Conservation (phyloP, 2,329 filamentous ascomycete species). For the Xylariaceae sp. region DNA sequence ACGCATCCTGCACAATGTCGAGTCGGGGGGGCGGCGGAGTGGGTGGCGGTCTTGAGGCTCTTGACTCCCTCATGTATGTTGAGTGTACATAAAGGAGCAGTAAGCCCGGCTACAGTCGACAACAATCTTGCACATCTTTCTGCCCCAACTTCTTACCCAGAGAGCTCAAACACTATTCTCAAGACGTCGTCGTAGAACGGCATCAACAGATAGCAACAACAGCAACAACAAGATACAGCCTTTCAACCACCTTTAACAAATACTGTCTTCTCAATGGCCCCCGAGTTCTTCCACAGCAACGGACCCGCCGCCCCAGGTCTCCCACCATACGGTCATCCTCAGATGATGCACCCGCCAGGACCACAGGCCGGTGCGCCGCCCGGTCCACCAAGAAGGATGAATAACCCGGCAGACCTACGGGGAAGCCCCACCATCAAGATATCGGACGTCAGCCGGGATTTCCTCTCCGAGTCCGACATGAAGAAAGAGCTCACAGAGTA, state of each 20-base stretch:
- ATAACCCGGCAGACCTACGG: slow-evolving; percentile 4
- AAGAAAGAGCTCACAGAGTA: slow-evolving; percentile 38
- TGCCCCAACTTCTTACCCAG: no score
- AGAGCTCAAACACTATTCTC: no score
- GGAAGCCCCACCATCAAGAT: slow-evolving; percentile 14
- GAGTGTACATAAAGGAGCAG: no score
- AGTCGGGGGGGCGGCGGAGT: no score
- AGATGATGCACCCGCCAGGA: slow-evolving; percentile 2
- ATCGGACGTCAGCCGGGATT: slow-evolving; percentile 36
- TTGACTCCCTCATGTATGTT: no score
- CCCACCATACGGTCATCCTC: neutral
- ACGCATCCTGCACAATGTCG: no score
- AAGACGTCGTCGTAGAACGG: no score
- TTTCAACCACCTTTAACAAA: neutral
- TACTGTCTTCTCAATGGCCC: neutral
- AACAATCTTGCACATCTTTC: no score
- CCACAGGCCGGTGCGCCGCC: neutral
- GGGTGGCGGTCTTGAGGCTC: no score
- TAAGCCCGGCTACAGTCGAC: no score
- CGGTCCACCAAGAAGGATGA: slow-evolving; percentile 9
- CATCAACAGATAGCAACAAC: neutral
- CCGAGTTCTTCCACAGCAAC: neutral
- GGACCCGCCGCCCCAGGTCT: neutral
- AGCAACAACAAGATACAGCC: neutral
- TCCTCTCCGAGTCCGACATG: slow-evolving; percentile 36